Conservation (phyloP, 192 early-diverging fungal genomes). For the Diversispora eburnea region DNA sequence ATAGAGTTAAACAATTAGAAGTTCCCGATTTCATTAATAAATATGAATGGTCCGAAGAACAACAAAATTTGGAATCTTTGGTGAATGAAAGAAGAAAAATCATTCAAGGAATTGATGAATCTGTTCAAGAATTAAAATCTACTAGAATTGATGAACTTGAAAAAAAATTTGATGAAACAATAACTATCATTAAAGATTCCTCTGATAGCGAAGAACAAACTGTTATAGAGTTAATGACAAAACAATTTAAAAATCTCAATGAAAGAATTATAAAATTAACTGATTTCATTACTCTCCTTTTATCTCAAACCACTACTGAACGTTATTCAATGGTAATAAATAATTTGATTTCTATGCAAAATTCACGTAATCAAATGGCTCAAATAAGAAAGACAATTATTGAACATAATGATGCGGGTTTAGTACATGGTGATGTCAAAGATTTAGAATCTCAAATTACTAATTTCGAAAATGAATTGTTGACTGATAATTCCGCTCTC, state of each 20-base stretch:
- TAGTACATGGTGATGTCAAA: constrained; percentile 16
- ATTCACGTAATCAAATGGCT: constrained; percentile 17
- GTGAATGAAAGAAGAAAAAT: constrained; percentile 9
- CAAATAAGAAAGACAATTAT: constrained; percentile 9
- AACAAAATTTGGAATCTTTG: constrained; percentile 8
- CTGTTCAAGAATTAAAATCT: not conserved
- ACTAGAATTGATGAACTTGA: constrained; percentile 15
- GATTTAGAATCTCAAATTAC: constrained; percentile 18
- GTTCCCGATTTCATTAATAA: constrained; percentile 28
- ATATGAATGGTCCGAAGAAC: constrained; percentile 19
- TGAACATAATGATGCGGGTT: constrained; percentile 28
- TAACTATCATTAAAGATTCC: constrained; percentile 14
- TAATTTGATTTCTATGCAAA: not conserved
- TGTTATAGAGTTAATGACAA: constrained; percentile 18
- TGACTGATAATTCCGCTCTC: constrained; percentile 15
- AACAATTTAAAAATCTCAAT: constrained; percentile 21
- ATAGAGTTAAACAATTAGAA: constrained; percentile 25
- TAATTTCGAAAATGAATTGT: constrained; percentile 6
- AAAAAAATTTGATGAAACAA: constrained; percentile 20
- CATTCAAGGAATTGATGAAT: not conserved
- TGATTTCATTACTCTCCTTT: constrained; percentile 14
- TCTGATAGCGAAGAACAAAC: constrained; percentile 22
- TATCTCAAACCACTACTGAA: constrained; percentile 26
- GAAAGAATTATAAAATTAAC: constrained; percentile 15
- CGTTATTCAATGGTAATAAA: constrained; percentile 9